These are phyloP conservation scores for Emmonsiellopsis sp. DNA, from an alignment of 2,329 filamentous ascomycete species.

Conservation along the genomic window DNA sequence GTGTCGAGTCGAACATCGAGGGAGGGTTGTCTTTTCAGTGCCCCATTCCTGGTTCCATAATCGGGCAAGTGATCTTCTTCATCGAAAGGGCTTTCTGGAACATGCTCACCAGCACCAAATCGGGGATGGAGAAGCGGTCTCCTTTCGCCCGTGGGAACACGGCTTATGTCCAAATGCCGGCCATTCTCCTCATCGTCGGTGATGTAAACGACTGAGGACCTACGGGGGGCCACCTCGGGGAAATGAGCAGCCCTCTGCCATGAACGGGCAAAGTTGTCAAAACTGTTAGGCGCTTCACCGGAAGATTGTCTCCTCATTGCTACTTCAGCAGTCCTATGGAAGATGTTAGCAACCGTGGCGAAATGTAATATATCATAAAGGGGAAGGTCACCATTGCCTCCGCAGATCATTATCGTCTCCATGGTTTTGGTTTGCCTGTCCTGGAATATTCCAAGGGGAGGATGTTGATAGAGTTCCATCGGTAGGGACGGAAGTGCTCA, in stretches of 20 bases:
- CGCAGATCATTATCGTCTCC: neutral
- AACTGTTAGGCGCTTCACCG: slow-evolving; percentile 76
- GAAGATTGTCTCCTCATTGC: neutral
- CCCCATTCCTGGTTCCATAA: slow-evolving; percentile 10
- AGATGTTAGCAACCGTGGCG: neutral
- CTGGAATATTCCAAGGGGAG: neutral
- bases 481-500: neutral
- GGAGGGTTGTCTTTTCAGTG: slow-evolving; percentile 16
- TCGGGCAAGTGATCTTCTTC: neutral
- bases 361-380: neutral
- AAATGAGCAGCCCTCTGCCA: slow-evolving; percentile 89
- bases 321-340: neutral
- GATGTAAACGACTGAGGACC: slow-evolving; percentile 61
- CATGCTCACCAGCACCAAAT: neutral
- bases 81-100: neutral
- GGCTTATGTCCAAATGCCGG: slow-evolving; percentile 6
- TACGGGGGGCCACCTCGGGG: slow-evolving; percentile 73
- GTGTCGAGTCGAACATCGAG: slow-evolving; percentile 22
- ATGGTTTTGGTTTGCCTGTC: neutral
- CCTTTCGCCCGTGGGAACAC: slow-evolving; percentile 4
- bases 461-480: neutral
- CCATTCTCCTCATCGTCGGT: slow-evolving; percentile 45
- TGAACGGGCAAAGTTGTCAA: slow-evolving; percentile 85
- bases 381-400: neutral
- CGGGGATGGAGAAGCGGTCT: slow-evolving; percentile 11